Percentiles rank a stretch among this genome's conserved stretches.
phyloP scores from a whole-genome alignment of 2,329 filamentous ascomycete genomes.

The Monosporascus sp. region DNA sequence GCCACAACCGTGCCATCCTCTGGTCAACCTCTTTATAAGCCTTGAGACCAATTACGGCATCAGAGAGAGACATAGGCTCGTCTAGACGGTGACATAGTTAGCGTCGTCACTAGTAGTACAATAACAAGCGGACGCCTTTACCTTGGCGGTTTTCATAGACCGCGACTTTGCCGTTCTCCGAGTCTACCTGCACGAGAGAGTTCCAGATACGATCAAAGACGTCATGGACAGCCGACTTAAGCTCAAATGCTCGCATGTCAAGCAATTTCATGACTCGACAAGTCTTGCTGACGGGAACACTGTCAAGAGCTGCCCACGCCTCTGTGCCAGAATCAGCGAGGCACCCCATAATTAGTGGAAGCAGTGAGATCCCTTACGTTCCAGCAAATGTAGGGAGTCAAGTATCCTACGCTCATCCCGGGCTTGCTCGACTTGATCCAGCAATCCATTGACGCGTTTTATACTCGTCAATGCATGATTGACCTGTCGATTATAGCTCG shows the following conservation, averaged over 20 bases:
- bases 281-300: conserved; percentile 55
- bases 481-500: conserved; percentile 55
- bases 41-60: conserved; percentile 52
- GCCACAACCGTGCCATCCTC: conserved; percentile 57
- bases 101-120: not conserved
- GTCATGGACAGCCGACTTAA: conserved; percentile 63
- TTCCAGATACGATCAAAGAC: conserved; percentile 69
- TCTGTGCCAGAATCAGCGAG: conserved; percentile 32
- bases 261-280: conserved; percentile 62
- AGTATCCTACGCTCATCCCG: conserved; percentile 50
- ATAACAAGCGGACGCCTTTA: conserved; percentile 21
- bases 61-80: conserved; percentile 47
- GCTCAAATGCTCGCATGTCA: conserved; percentile 57
- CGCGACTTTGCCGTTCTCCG: conserved; percentile 47
- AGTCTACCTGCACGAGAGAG: conserved; percentile 59
- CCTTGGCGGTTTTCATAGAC: conserved; percentile 50
- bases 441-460: conserved; percentile 54
- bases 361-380: conserved; percentile 37
- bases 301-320: conserved; percentile 53
- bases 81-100: conserved; percentile 29
- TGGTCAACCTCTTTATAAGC: conserved; percentile 58
- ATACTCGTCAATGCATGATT: conserved; percentile 46
- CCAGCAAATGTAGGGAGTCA: conserved; percentile 53
- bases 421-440: conserved; percentile 56
- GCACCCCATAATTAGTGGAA: not conserved